These are phyloP conservation scores for Atkinsonella texensis DNA, from an alignment of 2,329 filamentous ascomycete species.

Conservation along the genomic window DNA sequence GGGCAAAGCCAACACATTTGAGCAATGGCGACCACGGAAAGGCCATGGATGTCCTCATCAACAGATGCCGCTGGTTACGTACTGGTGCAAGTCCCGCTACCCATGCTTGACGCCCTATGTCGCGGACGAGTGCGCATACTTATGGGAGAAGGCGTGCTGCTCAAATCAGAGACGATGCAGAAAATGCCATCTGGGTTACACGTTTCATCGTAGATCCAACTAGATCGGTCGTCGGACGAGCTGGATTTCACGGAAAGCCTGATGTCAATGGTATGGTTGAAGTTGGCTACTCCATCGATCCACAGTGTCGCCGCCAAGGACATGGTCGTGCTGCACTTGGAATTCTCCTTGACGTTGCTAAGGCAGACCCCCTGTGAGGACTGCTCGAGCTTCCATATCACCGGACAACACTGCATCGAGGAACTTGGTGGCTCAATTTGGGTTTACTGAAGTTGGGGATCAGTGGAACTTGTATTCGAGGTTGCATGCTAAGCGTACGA, in stretches of 20 bases:
- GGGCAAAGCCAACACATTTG: not conserved
- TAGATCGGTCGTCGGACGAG: not conserved
- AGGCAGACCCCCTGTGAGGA: not conserved
- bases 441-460: not conserved
- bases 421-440: not conserved
- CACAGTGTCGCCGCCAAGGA: not conserved
- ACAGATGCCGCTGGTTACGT: not conserved
- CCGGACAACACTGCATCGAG: not conserved
- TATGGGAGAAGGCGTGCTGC: not conserved
- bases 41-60: not conserved
- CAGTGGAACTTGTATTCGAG: conserved; percentile 1
- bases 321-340: not conserved
- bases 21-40: not conserved
- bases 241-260: not conserved
- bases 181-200: not conserved
- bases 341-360: not conserved
- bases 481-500: not conserved
- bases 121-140: not conserved
- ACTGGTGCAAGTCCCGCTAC: not conserved
- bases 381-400: not conserved
- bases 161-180: not conserved
- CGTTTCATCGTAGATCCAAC: not conserved
- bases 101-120: not conserved
- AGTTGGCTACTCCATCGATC: not conserved
- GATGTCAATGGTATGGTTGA: not conserved